Evolutionary conservation across 2,329 filamentous ascomycete genomes (phyloP).

Genomic region (Aureobasidium mangrovei): DNA sequence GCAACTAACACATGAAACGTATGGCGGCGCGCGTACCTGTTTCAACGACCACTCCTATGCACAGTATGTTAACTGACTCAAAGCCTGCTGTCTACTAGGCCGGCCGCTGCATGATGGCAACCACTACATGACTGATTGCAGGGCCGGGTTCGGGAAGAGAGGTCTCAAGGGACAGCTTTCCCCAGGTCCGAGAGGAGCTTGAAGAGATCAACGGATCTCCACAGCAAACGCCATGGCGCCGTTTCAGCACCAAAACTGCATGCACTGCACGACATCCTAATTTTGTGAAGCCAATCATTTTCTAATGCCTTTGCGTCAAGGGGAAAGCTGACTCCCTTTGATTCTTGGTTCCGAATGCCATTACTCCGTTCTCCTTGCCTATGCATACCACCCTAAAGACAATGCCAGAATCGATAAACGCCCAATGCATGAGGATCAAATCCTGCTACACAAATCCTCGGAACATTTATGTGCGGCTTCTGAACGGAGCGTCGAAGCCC

Average conservation of each 20-base stretch:
- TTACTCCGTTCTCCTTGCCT: neutral
- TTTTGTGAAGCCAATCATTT: neutral
- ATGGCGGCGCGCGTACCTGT: constrained; percentile 2
- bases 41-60: constrained; percentile 2
- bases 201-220: constrained; percentile 7
- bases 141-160: constrained; percentile 1
- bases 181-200: neutral
- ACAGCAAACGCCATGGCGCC: neutral
- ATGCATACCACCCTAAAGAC: neutral
- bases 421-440: neutral
- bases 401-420: neutral
- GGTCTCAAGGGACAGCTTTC: constrained; percentile 1
- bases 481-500: constrained; percentile 41
- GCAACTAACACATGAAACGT: constrained; percentile 10
- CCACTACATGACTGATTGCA: neutral
- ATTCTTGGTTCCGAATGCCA: neutral
- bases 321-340: neutral
- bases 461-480: neutral
- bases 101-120: neutral
- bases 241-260: neutral
- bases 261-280: constrained; percentile 6
- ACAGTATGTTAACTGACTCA: neutral
- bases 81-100: neutral
- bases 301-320: neutral
- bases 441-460: too few species aligned